phyloP scores from a whole-genome alignment of 208 protist species.

The Trypanosoma melophagium region DNA sequence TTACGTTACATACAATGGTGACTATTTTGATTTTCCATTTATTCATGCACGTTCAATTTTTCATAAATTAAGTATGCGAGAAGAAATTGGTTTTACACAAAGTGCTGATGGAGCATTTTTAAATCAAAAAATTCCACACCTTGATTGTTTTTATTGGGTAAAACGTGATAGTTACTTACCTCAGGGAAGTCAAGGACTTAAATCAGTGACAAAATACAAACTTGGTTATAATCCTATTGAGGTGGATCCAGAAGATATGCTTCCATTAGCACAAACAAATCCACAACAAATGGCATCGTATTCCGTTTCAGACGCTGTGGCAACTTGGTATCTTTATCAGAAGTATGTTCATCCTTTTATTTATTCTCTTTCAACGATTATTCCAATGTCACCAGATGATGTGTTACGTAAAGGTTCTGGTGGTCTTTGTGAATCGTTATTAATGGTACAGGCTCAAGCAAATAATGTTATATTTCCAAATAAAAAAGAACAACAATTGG shows the following conservation, averaged over 20 bases:
- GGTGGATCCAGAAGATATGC: slow-evolving; percentile 99
- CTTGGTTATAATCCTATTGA: slow-evolving; percentile 99
- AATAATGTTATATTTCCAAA: slow-evolving; percentile 99
- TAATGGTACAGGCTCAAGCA: slow-evolving; percentile 98
- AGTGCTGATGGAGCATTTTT: slow-evolving; percentile 92
- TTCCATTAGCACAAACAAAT: slow-evolving; percentile 92
- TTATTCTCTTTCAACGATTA: slow-evolving; percentile 99
- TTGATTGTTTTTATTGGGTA: slow-evolving; percentile 99
- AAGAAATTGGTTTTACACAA: slow-evolving; percentile 87
- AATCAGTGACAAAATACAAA: slow-evolving; percentile 98
- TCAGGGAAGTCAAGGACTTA: slow-evolving; percentile 95
- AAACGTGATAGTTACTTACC: slow-evolving; percentile 99
- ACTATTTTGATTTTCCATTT: slow-evolving; percentile 99
- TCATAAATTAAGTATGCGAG: slow-evolving; percentile 85
- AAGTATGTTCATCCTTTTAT: slow-evolving; percentile 99
- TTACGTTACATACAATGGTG: slow-evolving; percentile 99
- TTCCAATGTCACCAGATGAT: slow-evolving; percentile 99
- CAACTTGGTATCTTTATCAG: slow-evolving; percentile 99
- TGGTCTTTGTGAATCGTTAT: slow-evolving; percentile 98
- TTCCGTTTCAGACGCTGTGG: slow-evolving; percentile 99
- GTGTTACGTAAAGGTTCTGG: slow-evolving; percentile 99
- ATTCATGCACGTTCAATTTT: slow-evolving; percentile 93
- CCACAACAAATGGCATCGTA: slow-evolving; percentile 99
- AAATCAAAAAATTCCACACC: slow-evolving; percentile 91
- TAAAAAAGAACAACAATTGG: slow-evolving; percentile 93